These are phyloP conservation scores for Meredithiella fracta DNA, from an alignment of 2,329 filamentous ascomycete species.

Conservation along the genomic window DNA sequence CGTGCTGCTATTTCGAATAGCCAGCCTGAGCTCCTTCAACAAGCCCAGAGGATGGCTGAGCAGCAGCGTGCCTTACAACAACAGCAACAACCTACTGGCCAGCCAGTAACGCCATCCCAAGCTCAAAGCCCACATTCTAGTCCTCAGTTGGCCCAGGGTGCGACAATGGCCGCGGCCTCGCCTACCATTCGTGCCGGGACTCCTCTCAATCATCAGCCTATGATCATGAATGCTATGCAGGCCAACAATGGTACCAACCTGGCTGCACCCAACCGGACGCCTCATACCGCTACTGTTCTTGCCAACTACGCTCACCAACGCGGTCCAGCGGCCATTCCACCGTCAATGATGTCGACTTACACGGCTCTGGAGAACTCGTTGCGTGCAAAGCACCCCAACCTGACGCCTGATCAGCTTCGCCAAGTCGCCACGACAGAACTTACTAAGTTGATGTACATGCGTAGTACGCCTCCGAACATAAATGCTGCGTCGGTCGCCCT, in stretches of 20 bases:
- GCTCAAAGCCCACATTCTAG: constrained; percentile 22
- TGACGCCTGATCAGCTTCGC: constrained; percentile 33
- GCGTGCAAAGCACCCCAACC: constrained; percentile 33
- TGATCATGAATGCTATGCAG: constrained; percentile 11
- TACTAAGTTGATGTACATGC: constrained; percentile 31
- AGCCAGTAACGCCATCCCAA: constrained; percentile 19
- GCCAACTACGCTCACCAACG: constrained; percentile 16
- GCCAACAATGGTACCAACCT: constrained; percentile 10
- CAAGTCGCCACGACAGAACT: constrained; percentile 36
- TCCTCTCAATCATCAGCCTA: constrained; percentile 11
- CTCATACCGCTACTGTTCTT: neutral
- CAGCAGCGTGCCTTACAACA: constrained; percentile 40
- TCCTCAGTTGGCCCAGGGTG: constrained; percentile 28
- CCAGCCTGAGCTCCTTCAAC: constrained; percentile 34
- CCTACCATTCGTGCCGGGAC: constrained; percentile 9
- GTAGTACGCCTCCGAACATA: constrained; percentile 34
- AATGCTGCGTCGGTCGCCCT: constrained; percentile 36
- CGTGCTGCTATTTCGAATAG: constrained; percentile 15
- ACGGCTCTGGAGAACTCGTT: constrained; percentile 36
- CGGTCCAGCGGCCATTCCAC: constrained; percentile 9
- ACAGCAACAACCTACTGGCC: constrained; percentile 24
- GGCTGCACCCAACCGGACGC: constrained; percentile 12
- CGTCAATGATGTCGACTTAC: constrained; percentile 18
- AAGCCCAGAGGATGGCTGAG: constrained; percentile 50
- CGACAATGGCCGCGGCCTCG: constrained; percentile 23